phyloP scores from a whole-genome alignment of 345 rosid genomes.

The Hibiscus mutabilis region DNA sequence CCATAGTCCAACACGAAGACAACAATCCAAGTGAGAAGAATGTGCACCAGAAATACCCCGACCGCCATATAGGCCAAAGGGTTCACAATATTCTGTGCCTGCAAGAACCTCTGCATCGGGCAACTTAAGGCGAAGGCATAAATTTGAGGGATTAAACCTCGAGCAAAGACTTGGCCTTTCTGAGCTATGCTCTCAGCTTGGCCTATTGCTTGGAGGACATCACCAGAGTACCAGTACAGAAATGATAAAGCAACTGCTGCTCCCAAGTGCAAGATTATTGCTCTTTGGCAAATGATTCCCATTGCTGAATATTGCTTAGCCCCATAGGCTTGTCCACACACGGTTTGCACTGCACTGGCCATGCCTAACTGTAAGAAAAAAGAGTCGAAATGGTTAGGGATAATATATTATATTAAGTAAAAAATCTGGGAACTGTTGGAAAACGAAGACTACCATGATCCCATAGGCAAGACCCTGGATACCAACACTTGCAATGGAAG shows the following conservation, averaged over 20 bases:
- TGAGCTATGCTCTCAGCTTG: background rate
- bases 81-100: background rate
- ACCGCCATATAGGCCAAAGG: background rate
- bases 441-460: slow-evolving; percentile 49
- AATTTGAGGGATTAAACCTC: background rate
- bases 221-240: background rate
- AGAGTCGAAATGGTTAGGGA: background rate
- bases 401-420: background rate
- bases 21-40: background rate
- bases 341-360: background rate
- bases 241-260: background rate
- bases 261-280: background rate
- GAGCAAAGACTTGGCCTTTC: background rate
- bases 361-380: background rate
- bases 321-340: background rate
- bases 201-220: background rate
- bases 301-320: background rate
- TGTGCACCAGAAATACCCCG: background rate
- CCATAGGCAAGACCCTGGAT: slow-evolving; percentile 96
- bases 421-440: background rate
- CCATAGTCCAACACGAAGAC: background rate
- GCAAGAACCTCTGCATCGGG: background rate
- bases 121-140: background rate
- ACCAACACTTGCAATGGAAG: slow-evolving; percentile 81
- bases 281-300: background rate